Evolutionary conservation across 1,139 yeast species (phyloP), one percentile per base, ranked within the genome.

Genomic region (Debaryomyces nepalensis): DNA sequence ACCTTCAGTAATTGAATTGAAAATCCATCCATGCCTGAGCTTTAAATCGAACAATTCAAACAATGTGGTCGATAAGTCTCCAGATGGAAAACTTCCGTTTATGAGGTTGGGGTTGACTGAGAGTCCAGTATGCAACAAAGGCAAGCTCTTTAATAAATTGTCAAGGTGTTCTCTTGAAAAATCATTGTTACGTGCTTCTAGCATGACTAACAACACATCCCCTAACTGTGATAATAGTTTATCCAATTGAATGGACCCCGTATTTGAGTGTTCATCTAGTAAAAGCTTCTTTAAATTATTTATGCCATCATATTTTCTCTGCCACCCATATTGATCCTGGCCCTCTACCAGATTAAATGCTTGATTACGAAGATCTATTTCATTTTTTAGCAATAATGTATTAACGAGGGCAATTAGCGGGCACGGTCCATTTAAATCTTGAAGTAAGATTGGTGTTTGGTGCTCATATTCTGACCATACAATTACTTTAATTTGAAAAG

Each of bases 371-470:
- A 41, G 29, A 19, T 49, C 43, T 9, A 69, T 45, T 40, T 75
- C 79, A 27, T 74, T 68, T 3, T 78, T 64, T 20, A 82, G 56
- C n/a, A 82, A 51, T 21, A 89, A 58, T 0, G 90, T 79, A 58
- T 91, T 91, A 39, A 83, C 75, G 33, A 91, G 66, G 0, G 97
- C 91, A n/a, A 90, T 77, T 33, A 91, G 64, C 2, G 97, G 96
- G 57, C 97, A 90, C 0, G 97, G 96, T 0, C 97, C 97, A 54
- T 90, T 88, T 36, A 64, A 73, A 49, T 87, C 87, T 62, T 91
- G 97, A 14, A 88, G 64, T n/a, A 91, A 64, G 26, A 90, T 80
- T n/a, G 79, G 82, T 18, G 80, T 69, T 44, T 57, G 57, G 31
- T 64, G 59, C 35, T 63, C 63, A 49, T 66, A 65, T 34, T 66